Percentiles rank a stretch among this genome's conserved stretches.
Evolutionary conservation across 192 early-diverging fungal genomes (phyloP).

Genomic region (Rhizophagus clarus): DNA sequence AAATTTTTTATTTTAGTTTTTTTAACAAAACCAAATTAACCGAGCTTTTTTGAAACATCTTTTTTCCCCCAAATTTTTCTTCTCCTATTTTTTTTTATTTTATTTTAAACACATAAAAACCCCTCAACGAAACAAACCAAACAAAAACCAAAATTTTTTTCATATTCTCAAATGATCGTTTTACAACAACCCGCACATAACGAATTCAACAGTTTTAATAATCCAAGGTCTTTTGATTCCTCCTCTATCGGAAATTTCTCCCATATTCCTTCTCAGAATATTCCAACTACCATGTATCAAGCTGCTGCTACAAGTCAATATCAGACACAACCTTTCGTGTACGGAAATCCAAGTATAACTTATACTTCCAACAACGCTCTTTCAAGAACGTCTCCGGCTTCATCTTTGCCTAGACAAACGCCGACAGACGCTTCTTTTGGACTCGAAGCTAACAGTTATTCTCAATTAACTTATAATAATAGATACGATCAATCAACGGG

Average conservation of each 20-base stretch:
- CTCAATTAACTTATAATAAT: not conserved
- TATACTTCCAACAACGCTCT: not conserved
- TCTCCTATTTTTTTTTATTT: too few species aligned
- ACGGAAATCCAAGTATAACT: not conserved
- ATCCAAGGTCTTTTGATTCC: not conserved
- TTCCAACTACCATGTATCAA: slow-evolving; percentile 29
- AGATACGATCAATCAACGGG: slow-evolving; percentile 1
- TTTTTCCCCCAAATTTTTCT: not conserved
- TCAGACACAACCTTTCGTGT: slow-evolving; percentile 16
- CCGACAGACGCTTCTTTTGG: slow-evolving; percentile 10
- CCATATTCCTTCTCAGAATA: slow-evolving; percentile 13
- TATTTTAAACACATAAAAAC: too few species aligned
- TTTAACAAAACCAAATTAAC: too few species aligned
- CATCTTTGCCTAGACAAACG: slow-evolving; percentile 18
- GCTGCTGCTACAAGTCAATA: not conserved
- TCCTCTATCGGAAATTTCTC: slow-evolving; percentile 17
- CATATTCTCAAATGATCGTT: slow-evolving; percentile 27
- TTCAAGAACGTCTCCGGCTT: slow-evolving; percentile 18
- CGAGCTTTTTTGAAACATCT: not conserved
- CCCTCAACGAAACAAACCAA: too few species aligned
- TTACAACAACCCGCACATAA: slow-evolving; percentile 31
- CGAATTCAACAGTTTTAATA: slow-evolving; percentile 20
- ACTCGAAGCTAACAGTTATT: slow-evolving; percentile 4
- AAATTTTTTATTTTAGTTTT: too few species aligned
- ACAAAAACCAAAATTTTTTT: not conserved